Evolutionary conservation across 1,284 basidiomycete species (phyloP).

Genomic region (Ustilago esculenta): DNA sequence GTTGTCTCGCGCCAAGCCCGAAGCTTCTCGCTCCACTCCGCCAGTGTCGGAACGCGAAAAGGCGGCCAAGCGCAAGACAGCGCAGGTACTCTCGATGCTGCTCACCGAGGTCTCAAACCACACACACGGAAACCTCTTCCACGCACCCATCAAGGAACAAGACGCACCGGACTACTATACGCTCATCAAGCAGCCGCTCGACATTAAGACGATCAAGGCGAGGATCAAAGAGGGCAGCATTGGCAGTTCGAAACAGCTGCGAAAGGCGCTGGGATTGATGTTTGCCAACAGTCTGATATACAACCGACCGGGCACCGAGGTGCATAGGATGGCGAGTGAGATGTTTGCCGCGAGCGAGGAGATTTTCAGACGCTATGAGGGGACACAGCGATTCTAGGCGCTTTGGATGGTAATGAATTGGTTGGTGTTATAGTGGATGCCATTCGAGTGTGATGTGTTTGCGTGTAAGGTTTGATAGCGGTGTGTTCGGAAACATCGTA

Average conservation of each 20-base stretch:
- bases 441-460: constrained; percentile 1
- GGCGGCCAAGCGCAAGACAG: constrained; percentile 50
- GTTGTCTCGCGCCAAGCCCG: no score
- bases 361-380: constrained; percentile 47
- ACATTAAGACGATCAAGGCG: constrained; percentile 62
- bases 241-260: constrained; percentile 39
- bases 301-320: constrained; percentile 61
- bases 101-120: constrained; percentile 63
- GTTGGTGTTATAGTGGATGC: not conserved
- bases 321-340: constrained; percentile 63
- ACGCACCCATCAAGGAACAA: constrained; percentile 62
- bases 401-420: no score
- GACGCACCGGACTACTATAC: constrained; percentile 64
- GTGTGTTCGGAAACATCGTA: not conserved
- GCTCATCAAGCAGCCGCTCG: constrained; percentile 58
- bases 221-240: constrained; percentile 61
- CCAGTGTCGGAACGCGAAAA: constrained; percentile 32
- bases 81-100: constrained; percentile 60
- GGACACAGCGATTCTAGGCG: constrained; percentile 44
- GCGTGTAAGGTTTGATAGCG: not conserved
- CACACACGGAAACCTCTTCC: constrained; percentile 64
- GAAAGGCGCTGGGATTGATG: constrained; percentile 54
- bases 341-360: constrained; percentile 60
- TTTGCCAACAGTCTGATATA: constrained; percentile 65
- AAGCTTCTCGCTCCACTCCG: not conserved